Conservation (phyloP, 768 basidiomycete genomes). For the Sistotremastrum suecicum region DNA sequence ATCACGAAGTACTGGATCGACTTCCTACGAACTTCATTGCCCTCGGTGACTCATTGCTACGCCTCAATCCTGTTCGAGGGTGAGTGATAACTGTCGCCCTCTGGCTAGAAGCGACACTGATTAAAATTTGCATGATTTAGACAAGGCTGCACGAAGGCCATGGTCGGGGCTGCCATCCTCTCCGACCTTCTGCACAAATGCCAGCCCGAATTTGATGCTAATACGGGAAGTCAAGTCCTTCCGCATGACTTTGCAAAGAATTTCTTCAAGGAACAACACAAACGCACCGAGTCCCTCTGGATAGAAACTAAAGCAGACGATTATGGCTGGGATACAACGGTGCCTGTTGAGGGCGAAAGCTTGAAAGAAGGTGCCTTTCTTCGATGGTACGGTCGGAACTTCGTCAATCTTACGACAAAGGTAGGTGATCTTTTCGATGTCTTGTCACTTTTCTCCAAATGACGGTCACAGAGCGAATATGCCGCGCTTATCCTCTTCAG, state of each 20-base stretch:
- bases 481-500: too few relatives aligned
- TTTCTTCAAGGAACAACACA: slow-evolving; percentile 5
- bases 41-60: slow-evolving; percentile 2
- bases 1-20: neutral
- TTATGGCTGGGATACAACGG: slow-evolving; percentile 7
- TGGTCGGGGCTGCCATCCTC: neutral
- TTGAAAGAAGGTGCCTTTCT: neutral
- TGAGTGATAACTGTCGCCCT: neutral
- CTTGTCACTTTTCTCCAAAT: too few relatives aligned
- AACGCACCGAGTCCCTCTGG: neutral
- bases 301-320: neutral
- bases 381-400: slow-evolving; percentile 5
- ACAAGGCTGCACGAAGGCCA: slow-evolving; percentile 3
- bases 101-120: too few relatives aligned
- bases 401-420: slow-evolving; percentile 1
- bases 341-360: slow-evolving; percentile 6
- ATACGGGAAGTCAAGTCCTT: neutral
- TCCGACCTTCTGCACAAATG: neutral
- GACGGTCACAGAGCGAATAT: too few relatives aligned
- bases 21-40: slow-evolving; percentile 4
- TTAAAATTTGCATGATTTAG: neutral
- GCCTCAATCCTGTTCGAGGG: slow-evolving; percentile 4
- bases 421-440: neutral
- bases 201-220: neutral
- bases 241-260: slow-evolving; percentile 3